These are phyloP conservation scores for Sparassis latifolia DNA, from an alignment of 1,284 basidiomycete genomes.

Conservation along the genomic window DNA sequence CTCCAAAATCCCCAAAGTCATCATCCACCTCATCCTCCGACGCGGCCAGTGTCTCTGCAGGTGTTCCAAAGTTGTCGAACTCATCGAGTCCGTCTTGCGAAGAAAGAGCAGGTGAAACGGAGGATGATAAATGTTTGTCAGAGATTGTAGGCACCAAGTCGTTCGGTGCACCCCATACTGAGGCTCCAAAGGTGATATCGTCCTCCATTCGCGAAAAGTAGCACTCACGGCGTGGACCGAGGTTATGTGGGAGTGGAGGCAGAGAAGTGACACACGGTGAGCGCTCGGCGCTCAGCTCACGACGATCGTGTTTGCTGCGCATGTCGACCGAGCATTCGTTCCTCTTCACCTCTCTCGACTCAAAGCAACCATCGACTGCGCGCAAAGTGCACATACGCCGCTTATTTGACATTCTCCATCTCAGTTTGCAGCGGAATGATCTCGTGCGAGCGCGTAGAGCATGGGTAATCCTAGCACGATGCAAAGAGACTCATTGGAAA, in stretches of 20 bases:
- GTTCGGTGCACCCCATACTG: slow-evolving; percentile 56
- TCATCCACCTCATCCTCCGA: slow-evolving; percentile 46
- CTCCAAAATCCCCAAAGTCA: slow-evolving; percentile 83
- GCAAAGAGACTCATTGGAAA: slow-evolving; percentile 78
- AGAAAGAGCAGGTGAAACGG: slow-evolving; percentile 22
- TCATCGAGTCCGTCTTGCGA: slow-evolving; percentile 54
- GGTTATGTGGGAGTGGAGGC: too few relatives aligned
- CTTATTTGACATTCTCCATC: slow-evolving; percentile 67
- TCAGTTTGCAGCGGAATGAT: slow-evolving; percentile 68
- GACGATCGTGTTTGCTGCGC: too few relatives aligned
- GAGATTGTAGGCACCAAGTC: slow-evolving; percentile 29
- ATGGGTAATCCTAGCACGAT: slow-evolving; percentile 78
- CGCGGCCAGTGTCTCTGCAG: slow-evolving; percentile 34
- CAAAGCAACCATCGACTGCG: slow-evolving; percentile 40
- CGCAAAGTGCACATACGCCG: slow-evolving; percentile 68
- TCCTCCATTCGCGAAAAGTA: slow-evolving; percentile 46
- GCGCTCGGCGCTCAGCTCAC: too few relatives aligned
- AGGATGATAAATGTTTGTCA: slow-evolving; percentile 18
- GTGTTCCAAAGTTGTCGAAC: slow-evolving; percentile 64
- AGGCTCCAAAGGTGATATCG: slow-evolving; percentile 63
- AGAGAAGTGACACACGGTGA: too few relatives aligned
- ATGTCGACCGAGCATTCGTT: slow-evolving; percentile 32
- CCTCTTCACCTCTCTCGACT: slow-evolving; percentile 48
- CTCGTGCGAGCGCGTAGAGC: slow-evolving; percentile 60
- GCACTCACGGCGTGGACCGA: too few relatives aligned